A percentile compares a stretch with the other conserved stretches of the same genome.
Conservation (phyloP, 768 basidiomycete species). For the Dioszegia hungarica region DNA sequence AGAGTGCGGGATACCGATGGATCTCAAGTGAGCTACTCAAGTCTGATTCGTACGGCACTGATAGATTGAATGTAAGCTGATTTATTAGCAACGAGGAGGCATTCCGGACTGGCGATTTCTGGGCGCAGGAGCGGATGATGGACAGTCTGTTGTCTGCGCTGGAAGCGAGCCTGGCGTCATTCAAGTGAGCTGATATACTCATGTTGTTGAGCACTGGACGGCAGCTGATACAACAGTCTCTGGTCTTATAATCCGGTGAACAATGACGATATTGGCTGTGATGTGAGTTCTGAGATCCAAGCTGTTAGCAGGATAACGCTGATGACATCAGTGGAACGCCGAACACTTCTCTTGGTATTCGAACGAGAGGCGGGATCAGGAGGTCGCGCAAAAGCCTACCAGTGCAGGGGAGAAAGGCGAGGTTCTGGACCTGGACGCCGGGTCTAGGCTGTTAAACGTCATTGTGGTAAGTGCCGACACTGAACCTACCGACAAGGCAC, state of each 20-base stretch:
- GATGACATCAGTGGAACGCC: conserved; percentile 67
- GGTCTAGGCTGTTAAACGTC: conserved; percentile 68
- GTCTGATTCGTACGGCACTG: neutral
- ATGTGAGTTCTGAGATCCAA: conserved; percentile 23
- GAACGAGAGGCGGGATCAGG: conserved; percentile 37
- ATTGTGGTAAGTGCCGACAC: conserved; percentile 55
- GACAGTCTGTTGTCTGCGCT: conserved; percentile 82
- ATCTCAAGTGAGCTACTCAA: conserved; percentile 70
- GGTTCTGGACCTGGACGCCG: conserved; percentile 64
- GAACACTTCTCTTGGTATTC: conserved; percentile 97
- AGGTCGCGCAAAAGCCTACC: conserved; percentile 7
- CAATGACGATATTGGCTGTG: conserved; percentile 68
- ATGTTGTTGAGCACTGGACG: neutral
- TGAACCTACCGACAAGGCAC: neutral
- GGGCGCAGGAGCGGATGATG: conserved; percentile 86
- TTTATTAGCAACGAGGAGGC: conserved; percentile 62
- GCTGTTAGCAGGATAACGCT: neutral
- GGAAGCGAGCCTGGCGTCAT: conserved; percentile 70
- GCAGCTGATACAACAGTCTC: conserved; percentile 54
- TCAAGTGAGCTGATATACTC: conserved; percentile 62
- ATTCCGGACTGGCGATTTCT: conserved; percentile 67
- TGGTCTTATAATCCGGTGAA: conserved; percentile 96
- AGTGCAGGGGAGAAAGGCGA: neutral
- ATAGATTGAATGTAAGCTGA: neutral
- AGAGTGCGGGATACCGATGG: conserved; percentile 94